Percentiles rank a stretch among this genome's conserved stretches.
Conservation (phyloP, 2,329 filamentous ascomycete species). For the Corinectria fuckeliana region DNA sequence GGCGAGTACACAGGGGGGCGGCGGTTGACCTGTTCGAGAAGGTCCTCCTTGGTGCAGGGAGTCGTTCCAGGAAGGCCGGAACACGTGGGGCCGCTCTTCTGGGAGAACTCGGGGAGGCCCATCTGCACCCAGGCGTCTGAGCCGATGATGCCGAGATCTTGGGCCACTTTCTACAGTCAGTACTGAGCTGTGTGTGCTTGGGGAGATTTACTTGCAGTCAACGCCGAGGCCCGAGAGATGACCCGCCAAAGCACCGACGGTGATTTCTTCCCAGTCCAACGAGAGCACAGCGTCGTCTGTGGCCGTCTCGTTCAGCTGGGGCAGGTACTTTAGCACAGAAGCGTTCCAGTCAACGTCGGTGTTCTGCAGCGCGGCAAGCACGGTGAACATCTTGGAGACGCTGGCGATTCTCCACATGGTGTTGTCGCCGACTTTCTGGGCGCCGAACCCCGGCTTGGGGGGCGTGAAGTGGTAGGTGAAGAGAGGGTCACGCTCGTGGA, state of each 20-base stretch:
- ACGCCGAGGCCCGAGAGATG: slow-evolving; percentile 53
- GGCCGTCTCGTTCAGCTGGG: slow-evolving; percentile 41
- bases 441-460: slow-evolving; percentile 33
- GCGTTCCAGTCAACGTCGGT: slow-evolving; percentile 45
- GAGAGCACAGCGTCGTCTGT: slow-evolving; percentile 40
- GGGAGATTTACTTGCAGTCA: slow-evolving; percentile 39
- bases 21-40: slow-evolving; percentile 37
- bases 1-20: slow-evolving; percentile 49
- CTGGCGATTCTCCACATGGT: slow-evolving; percentile 46
- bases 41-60: slow-evolving; percentile 40
- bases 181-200: background rate
- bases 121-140: slow-evolving; percentile 38
- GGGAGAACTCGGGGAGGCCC: slow-evolving; percentile 42
- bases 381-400: slow-evolving; percentile 44
- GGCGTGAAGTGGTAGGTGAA: slow-evolving; percentile 52
- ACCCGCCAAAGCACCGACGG: slow-evolving; percentile 51
- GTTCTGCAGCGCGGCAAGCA: slow-evolving; percentile 41
- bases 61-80: slow-evolving; percentile 44
- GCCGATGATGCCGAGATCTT: slow-evolving; percentile 41
- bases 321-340: slow-evolving; percentile 54
- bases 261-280: slow-evolving; percentile 56
- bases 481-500: slow-evolving; percentile 47
- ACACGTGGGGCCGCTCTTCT: slow-evolving; percentile 40
- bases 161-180: slow-evolving; percentile 37
- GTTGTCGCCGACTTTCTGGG: slow-evolving; percentile 37